phyloP scores from a whole-genome alignment of 78 protist genomes.

The Dictyostelium firmibasis region DNA sequence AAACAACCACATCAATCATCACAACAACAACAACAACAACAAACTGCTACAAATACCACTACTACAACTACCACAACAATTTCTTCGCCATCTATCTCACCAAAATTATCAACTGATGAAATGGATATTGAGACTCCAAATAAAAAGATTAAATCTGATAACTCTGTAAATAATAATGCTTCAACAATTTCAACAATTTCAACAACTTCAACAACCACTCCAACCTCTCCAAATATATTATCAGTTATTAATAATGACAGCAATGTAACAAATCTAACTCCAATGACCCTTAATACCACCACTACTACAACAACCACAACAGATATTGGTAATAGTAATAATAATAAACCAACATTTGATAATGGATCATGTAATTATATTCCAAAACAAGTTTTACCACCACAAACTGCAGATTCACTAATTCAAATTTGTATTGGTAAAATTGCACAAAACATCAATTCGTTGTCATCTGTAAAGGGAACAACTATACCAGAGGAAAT shows the following conservation, averaged over 20 bases:
- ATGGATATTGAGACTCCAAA: conserved; percentile 9
- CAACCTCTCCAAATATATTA: background rate
- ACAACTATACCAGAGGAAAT: conserved; percentile 38
- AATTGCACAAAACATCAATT: conserved; percentile 46
- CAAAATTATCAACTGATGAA: background rate
- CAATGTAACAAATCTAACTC: background rate
- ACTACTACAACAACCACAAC: background rate
- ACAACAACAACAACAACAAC: background rate
- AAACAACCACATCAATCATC: background rate
- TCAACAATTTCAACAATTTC: too few species aligned
- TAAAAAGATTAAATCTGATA: background rate
- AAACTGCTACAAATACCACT: background rate
- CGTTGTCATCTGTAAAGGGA: background rate
- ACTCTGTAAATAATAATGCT: background rate
- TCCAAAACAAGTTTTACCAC: conserved; percentile 48
- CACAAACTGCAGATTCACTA: conserved; percentile 30
- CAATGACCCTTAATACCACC: background rate
- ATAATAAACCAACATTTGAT: background rate
- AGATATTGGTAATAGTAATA: background rate
- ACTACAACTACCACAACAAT: background rate
- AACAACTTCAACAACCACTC: background rate
- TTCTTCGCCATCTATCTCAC: background rate
- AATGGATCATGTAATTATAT: conserved; percentile 29
- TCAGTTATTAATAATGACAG: background rate
- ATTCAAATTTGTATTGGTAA: conserved; percentile 34